Evolutionary conservation across 805 yeast species (phyloP), one percentile per base, ranked within the genome.

Genomic region (Zygosaccharomyces lentus): DNA sequence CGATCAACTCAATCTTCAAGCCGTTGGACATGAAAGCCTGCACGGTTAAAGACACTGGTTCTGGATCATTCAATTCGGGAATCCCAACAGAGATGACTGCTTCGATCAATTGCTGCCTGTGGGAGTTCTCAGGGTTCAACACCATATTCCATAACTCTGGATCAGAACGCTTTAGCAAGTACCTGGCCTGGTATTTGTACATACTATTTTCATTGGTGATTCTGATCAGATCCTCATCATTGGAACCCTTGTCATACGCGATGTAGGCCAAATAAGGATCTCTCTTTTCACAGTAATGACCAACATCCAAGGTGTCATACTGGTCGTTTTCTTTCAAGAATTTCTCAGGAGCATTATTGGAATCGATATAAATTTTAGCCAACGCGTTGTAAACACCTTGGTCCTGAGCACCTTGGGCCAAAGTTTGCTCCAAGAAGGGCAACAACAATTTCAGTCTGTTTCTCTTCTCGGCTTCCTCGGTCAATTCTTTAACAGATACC

Each of bases 121-220:
- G 95, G 51, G 80, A 73, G 67, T 87, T 89, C 38, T 84, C 93
- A 36, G 76, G 77, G 49, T 73, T 59, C 62, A 93, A 75, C 4
- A 93, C 99, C 55, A 74, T 74, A 46, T 78, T 70, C 97, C 98
- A 93, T 54, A 93, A 75, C 6, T 69, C 75, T 19, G 81, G 73
- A 64, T 93, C 96, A n/a, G 96, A 87, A 67, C 96, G 85, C 50
- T 80, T 74, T 57, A 93, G 77, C 59, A 93, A 75, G 65, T 93
- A 93, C 67, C 98, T 83, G n/a, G 98, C 98, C 75, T 93, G 99
- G 70, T 93, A 91, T 69, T 93, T 93, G 78, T 86, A 93, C 99
- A 93, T 93, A 58, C 93, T 80, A 68, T 93, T 93, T 62, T 93
- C 98, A 67, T 93, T 93, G 55, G 99, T 93, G 68, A 93, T 89